Conservation (phyloP, 805 yeast species). For the Wickerhamiella dianesei region DNA sequence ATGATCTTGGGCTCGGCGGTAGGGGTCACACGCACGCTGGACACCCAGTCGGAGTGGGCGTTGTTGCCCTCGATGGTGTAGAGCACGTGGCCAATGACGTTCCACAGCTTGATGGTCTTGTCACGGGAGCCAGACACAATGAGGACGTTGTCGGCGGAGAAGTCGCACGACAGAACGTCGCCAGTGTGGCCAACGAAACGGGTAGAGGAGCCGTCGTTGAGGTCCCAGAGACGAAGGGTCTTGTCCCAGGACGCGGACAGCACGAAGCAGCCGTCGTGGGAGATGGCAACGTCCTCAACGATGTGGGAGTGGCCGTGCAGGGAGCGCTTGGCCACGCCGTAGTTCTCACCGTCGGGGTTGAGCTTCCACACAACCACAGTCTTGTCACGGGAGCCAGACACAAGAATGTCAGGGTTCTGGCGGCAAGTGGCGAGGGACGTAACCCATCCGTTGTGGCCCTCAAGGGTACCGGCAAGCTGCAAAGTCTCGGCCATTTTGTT, state of each 20-base stretch:
- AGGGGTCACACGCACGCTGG: conserved; percentile 96
- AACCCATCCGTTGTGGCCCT: conserved; percentile 75
- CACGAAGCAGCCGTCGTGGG: conserved; percentile 96
- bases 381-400: conserved; percentile 99
- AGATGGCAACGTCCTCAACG: conserved; percentile 93
- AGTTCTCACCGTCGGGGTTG: conserved; percentile 88
- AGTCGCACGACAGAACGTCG: conserved; percentile 94
- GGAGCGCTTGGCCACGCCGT: conserved; percentile 97
- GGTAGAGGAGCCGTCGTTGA: conserved; percentile 82
- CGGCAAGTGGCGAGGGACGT: conserved; percentile 96
- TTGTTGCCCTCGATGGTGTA: conserved; percentile 53
- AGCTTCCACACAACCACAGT: conserved; percentile 96
- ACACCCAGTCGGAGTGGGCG: conserved; percentile 99
- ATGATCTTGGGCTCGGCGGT: conserved; percentile 41
- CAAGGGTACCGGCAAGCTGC: conserved; percentile 99
- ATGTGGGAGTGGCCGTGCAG: conserved; percentile 98
- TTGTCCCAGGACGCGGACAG: conserved; percentile 99
- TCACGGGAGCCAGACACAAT: conserved; percentile 98
- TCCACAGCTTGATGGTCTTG: conserved; percentile 98
- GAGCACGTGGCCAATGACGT: conserved; percentile 94
- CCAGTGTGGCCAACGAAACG: conserved; percentile 97
- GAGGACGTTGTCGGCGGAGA: conserved; percentile 92
- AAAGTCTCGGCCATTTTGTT: conserved; percentile 55
- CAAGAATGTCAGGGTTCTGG: conserved; percentile 93
- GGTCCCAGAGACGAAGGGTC: conserved; percentile 97